Conservation (phyloP, 139 green algal genomes). For the Chlorella ohadii region DNA sequence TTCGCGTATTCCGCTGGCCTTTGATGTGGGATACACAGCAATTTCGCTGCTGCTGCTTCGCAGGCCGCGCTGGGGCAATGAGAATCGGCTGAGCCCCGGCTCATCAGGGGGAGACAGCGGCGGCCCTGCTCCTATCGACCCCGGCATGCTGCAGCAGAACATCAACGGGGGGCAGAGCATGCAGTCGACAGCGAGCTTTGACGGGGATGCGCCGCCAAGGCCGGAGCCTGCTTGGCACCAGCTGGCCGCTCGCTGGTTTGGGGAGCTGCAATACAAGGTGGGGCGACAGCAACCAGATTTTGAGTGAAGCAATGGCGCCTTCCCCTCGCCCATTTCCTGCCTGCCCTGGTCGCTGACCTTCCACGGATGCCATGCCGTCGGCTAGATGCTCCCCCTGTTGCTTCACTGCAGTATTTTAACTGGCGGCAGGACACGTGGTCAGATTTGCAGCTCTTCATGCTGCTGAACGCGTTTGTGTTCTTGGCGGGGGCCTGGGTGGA, state of each 20-base stretch:
- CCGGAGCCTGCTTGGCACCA: neutral
- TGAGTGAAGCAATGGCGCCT: no score
- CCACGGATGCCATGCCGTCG: neutral
- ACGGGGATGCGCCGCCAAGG: neutral
- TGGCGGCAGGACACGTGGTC: constrained; percentile 15
- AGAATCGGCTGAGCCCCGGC: neutral
- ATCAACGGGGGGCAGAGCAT: neutral
- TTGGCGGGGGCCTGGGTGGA: neutral
- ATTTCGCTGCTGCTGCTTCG: neutral
- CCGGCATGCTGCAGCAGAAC: neutral
- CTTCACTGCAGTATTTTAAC: neutral
- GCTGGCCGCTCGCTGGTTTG: neutral
- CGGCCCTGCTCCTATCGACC: neutral
- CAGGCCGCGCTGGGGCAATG: neutral
- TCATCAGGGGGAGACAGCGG: neutral
- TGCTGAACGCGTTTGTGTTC: neutral
- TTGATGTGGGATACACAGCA: no score
- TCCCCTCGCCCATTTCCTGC: no score
- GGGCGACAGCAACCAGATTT: no score
- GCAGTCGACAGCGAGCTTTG: neutral
- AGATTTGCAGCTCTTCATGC: constrained; percentile 27
- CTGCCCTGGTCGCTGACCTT: neutral
- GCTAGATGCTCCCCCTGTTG: neutral
- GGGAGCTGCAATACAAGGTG: neutral
- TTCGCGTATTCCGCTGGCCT: no score